A percentile compares a stretch with the other conserved stretches of the same genome.
Evolutionary conservation across 2,329 filamentous ascomycete genomes (phyloP).

Genomic region (Trichoderma breve): DNA sequence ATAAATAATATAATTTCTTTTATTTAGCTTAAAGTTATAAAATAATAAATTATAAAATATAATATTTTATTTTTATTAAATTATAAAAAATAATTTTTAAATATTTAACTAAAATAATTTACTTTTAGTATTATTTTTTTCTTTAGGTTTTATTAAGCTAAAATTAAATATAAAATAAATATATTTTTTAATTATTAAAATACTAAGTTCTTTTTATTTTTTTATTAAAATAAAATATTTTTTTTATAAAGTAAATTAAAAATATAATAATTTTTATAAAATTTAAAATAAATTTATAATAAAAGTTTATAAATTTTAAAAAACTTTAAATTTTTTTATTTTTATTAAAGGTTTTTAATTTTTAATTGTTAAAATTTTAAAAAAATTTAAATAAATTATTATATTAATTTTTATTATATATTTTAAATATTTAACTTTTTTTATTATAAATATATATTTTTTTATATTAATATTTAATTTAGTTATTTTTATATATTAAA

Average conservation of each 20-base stretch:
- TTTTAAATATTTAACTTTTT: too few species aligned
- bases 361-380: too few species aligned
- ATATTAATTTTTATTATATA: too few species aligned
- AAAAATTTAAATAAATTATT: too few species aligned
- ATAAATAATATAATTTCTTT: slow-evolving; percentile 3
- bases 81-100: not conserved
- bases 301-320: too few species aligned
- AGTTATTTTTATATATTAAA: not conserved
- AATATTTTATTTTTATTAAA: not conserved
- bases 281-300: not conserved
- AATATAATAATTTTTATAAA: not conserved
- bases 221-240: too few species aligned
- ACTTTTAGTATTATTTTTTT: not conserved
- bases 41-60: too few species aligned
- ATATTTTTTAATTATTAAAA: not conserved
- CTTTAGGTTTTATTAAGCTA: not conserved
- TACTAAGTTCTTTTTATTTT: too few species aligned
- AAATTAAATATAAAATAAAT: not conserved
- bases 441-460: too few species aligned
- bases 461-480: not conserved
- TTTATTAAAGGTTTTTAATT: too few species aligned
- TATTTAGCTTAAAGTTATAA: not conserved
- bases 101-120: not conserved
- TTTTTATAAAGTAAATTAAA: too few species aligned
- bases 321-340: too few species aligned